A percentile compares a stretch with the other conserved stretches of the same genome.
Conservation (phyloP, 768 basidiomycete species). For the Tylopilus rubrobrunneus region DNA sequence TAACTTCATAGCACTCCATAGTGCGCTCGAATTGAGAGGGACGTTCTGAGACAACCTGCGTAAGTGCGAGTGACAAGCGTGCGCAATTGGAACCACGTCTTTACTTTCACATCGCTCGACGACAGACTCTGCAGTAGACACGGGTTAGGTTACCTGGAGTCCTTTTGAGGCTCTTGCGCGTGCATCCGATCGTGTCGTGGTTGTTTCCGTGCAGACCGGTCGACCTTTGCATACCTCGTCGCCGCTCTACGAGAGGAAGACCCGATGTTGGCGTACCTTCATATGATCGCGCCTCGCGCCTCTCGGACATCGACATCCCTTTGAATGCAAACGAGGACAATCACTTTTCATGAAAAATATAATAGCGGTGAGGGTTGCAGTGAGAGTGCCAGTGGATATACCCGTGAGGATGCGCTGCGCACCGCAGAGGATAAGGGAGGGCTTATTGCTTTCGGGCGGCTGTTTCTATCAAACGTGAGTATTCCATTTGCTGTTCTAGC, state of each 20-base stretch:
- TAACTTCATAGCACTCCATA: constrained; percentile 89
- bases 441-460: background rate
- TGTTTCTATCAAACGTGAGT: constrained; percentile 2
- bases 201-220: too few relatives aligned
- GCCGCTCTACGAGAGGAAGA: constrained; percentile 31
- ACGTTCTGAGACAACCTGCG: constrained; percentile 96
- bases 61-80: too few relatives aligned
- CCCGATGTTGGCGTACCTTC: constrained; percentile 45
- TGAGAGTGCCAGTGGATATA: background rate
- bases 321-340: background rate
- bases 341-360: background rate
- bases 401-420: background rate
- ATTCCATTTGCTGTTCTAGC: too few relatives aligned
- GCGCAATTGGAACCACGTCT: too few relatives aligned
- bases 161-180: too few relatives aligned
- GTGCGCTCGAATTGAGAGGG: constrained; percentile 76
- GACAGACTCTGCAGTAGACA: too few relatives aligned
- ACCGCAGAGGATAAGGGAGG: background rate
- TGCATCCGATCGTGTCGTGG: too few relatives aligned
- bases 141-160: too few relatives aligned
- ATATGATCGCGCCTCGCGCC: constrained; percentile 18
- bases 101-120: too few relatives aligned
- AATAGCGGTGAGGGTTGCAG: background rate
- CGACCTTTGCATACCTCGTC: constrained; percentile 38
- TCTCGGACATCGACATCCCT: background rate